Conservation (phyloP, 2,329 filamentous ascomycete genomes). For the Ascochyta rabiei region DNA sequence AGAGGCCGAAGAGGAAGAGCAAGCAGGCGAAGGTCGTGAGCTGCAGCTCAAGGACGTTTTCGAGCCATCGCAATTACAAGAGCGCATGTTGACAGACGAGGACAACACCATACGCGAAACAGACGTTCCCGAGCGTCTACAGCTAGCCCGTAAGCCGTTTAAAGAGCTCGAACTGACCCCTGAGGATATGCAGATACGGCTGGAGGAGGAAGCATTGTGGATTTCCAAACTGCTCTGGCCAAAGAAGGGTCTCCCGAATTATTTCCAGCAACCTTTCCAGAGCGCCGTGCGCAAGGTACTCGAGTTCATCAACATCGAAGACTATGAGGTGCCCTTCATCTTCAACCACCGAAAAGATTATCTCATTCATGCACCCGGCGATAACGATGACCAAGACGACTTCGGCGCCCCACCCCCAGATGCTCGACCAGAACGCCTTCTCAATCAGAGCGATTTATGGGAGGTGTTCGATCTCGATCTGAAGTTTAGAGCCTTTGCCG, state of each 20-base stretch:
- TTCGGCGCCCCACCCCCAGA: constrained; percentile 73
- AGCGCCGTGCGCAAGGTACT: constrained; percentile 89
- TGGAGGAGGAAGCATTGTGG: constrained; percentile 89
- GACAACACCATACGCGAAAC: constrained; percentile 88
- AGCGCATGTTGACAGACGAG: constrained; percentile 93
- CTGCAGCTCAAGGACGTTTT: constrained; percentile 98
- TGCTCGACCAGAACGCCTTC: constrained; percentile 80
- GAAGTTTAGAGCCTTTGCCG: constrained; percentile 89
- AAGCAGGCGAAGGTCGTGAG: constrained; percentile 77
- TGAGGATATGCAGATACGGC: constrained; percentile 66
- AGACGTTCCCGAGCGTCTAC: constrained; percentile 93
- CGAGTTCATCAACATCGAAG: constrained; percentile 92
- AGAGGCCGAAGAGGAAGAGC: constrained; percentile 79
- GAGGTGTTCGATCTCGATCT: constrained; percentile 92
- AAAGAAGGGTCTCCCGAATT: constrained; percentile 75
- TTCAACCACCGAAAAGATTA: constrained; percentile 99
- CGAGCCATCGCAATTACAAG: constrained; percentile 90
- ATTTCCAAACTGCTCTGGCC: constrained; percentile 89
- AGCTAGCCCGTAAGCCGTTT: constrained; percentile 88
- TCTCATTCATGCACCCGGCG: constrained; percentile 82
- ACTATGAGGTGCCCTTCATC: constrained; percentile 95
- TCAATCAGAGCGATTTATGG: constrained; percentile 94
- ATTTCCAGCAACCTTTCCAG: constrained; percentile 81
- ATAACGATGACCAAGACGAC: constrained; percentile 63
- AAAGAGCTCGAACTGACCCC: constrained; percentile 78